Evolutionary conservation across 2,329 filamentous ascomycete genomes (phyloP), one percentile per base, ranked within the genome.

Genomic region (Colletotrichum sansevieriae): DNA sequence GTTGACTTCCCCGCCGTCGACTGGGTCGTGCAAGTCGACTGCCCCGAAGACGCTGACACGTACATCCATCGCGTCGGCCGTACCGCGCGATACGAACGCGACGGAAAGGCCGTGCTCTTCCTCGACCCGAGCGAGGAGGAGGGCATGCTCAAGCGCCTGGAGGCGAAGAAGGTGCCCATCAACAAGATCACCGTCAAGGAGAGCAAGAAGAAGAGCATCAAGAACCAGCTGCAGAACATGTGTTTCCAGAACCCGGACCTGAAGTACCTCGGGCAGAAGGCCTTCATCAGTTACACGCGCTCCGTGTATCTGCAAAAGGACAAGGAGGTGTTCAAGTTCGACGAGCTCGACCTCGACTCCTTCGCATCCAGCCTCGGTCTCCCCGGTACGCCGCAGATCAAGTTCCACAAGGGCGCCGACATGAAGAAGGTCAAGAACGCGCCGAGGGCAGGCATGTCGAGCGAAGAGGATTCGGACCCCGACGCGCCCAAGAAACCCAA

Each of bases 1-100:
- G 87, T 99, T 12, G 96, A 99, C 78, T 98, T 99, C 76, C 96
- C 96, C 0, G 91, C 94, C 3, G 96, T 99, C 0, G 96, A 99
- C 78, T 99, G 96, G 92, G 96, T 99, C 5, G 94, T 99, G n/a
- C 96, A 99, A 77, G 87, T 93, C n/a, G 96, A 99, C 78, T 97
- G 93, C 73, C 96, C 96, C 0, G 96, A 99, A 79, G 95, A 99
- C 78, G 92, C 93, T 4, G 96, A 98, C 75, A 99, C 96, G 0
- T 99, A 99, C 76, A 98, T 99, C 73, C 96, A 99, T 80, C 90
- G 96, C 68, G 95, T 98, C 4, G 96, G 96, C 2, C 89, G 96
- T 35, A 98, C 96, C 18, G 96, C 96, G n/a, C 89, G 95, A 22
- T 98, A 97, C 78, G 91, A 98, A 75, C 91, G 92, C 71, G 89